phyloP scores from a whole-genome alignment of 306 rosid genomes.

The Vigna angularis region DNA sequence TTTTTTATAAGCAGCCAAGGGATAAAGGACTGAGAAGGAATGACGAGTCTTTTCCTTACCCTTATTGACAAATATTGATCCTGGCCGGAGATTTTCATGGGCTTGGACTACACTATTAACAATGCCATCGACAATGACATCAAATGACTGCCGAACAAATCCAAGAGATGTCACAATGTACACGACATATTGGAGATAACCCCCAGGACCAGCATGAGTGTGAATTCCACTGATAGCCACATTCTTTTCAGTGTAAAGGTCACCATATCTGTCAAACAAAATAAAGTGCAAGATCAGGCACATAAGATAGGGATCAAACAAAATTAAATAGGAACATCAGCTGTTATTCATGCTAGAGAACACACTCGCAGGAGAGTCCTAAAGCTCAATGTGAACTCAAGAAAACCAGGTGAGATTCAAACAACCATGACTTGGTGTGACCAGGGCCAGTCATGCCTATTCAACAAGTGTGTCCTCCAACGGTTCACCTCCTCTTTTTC shows the following conservation, averaged over 20 bases:
- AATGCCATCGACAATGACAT: constrained; percentile 90
- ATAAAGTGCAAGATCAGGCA: constrained; percentile 35
- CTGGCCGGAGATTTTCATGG: constrained; percentile 86
- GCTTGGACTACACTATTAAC: constrained; percentile 81
- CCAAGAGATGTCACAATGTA: constrained; percentile 94
- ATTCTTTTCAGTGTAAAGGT: constrained; percentile 84
- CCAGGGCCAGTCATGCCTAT: too few relatives aligned
- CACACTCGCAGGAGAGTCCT: not conserved
- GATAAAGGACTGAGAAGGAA: constrained; percentile 29
- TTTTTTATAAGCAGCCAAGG: constrained; percentile 4
- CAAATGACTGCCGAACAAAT: constrained; percentile 93
- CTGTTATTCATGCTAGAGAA: not conserved
- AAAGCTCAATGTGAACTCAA: not conserved
- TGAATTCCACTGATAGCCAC: constrained; percentile 98
- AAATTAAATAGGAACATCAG: constrained; percentile 27
- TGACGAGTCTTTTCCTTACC: constrained; percentile 56
- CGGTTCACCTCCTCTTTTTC: too few relatives aligned
- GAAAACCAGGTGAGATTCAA: not conserved
- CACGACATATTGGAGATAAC: constrained; percentile 89
- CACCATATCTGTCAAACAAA: constrained; percentile 77
- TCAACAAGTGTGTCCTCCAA: too few relatives aligned
- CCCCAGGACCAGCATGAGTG: constrained; percentile 98
- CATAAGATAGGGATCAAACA: not conserved
- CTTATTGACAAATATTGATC: constrained; percentile 80
- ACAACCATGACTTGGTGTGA: not conserved